Evolutionary conservation across 257 asterid genomes (phyloP).

Genomic region (Petrea volubilis): DNA sequence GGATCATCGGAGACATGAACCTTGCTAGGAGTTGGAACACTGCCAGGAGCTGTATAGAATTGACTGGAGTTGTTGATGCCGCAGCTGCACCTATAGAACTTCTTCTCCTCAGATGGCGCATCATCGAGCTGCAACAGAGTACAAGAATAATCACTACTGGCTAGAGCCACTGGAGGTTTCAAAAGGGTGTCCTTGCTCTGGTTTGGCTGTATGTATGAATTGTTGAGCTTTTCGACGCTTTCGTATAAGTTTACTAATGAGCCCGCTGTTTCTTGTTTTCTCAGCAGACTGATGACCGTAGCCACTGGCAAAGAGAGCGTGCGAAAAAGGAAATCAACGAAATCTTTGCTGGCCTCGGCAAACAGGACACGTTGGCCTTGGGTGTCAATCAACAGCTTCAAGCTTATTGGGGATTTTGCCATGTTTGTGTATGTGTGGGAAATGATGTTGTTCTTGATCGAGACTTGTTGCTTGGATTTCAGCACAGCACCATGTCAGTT

Average conservation of each 20-base stretch:
- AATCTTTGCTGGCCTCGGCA: conserved; percentile 41
- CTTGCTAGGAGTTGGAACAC: no score
- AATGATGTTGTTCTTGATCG: no score
- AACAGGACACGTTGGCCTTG: conserved; percentile 30
- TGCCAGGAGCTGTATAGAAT: no score
- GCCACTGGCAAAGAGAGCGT: conserved; percentile 35
- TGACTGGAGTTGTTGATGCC: no score
- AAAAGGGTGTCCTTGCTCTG: conserved; percentile 25
- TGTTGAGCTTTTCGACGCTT: conserved; percentile 31
- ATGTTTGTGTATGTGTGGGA: neutral
- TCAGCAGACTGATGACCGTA: conserved; percentile 20
- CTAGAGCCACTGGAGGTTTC: no score
- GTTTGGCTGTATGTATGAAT: conserved; percentile 19
- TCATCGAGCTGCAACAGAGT: neutral
- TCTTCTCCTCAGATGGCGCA: no score
- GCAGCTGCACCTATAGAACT: no score
- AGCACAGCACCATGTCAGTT: no score
- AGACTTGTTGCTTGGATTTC: no score
- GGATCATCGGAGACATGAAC: no score
- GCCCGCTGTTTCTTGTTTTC: conserved; percentile 28
- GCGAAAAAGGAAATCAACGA: conserved; percentile 43
- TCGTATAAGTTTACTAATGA: conserved; percentile 28
- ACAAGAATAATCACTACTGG: neutral
- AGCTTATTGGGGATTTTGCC: conserved; percentile 20
- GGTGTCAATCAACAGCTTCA: conserved; percentile 47